Conservation (phyloP, 139 green algal species). For the Picochlorum sp. region DNA sequence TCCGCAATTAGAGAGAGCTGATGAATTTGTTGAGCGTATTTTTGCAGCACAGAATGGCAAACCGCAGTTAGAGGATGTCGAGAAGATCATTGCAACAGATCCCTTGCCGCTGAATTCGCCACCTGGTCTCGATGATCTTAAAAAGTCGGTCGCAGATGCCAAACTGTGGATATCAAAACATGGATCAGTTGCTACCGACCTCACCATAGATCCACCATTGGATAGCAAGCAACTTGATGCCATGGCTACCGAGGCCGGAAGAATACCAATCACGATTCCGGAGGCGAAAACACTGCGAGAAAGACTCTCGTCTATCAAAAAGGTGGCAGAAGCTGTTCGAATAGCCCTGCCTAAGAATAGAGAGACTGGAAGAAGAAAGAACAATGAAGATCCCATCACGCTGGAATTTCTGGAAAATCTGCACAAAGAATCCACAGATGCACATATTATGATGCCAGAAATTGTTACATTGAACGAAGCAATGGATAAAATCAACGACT, state of each 20-base stretch:
- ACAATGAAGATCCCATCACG: slow-evolving; percentile 2
- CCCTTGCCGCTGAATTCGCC: slow-evolving; percentile 12
- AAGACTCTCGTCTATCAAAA: slow-evolving; percentile 23
- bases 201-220: neutral
- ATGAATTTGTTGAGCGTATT: slow-evolving; percentile 21
- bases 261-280: slow-evolving; percentile 28
- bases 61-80: slow-evolving; percentile 27
- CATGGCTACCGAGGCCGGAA: slow-evolving; percentile 20
- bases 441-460: slow-evolving; percentile 34
- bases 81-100: slow-evolving; percentile 27
- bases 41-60: slow-evolving; percentile 22
- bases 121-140: slow-evolving; percentile 18
- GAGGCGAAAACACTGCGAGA: slow-evolving; percentile 32
- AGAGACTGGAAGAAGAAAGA: slow-evolving; percentile 4
- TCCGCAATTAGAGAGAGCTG: neutral
- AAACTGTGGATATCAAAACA: slow-evolving; percentile 13
- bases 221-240: slow-evolving; percentile 31
- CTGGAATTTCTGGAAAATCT: slow-evolving; percentile 24
- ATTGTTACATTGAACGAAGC: slow-evolving; percentile 13
- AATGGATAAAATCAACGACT: slow-evolving; percentile 31
- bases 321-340: slow-evolving; percentile 29
- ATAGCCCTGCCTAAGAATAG: slow-evolving; percentile 18
- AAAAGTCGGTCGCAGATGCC: slow-evolving; percentile 11
- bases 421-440: slow-evolving; percentile 11
- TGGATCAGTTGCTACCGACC: neutral